Base-by-base conservation (phyloP, 192 early-diverging fungal species). In the Entophlyctis luteolus region DNA sequence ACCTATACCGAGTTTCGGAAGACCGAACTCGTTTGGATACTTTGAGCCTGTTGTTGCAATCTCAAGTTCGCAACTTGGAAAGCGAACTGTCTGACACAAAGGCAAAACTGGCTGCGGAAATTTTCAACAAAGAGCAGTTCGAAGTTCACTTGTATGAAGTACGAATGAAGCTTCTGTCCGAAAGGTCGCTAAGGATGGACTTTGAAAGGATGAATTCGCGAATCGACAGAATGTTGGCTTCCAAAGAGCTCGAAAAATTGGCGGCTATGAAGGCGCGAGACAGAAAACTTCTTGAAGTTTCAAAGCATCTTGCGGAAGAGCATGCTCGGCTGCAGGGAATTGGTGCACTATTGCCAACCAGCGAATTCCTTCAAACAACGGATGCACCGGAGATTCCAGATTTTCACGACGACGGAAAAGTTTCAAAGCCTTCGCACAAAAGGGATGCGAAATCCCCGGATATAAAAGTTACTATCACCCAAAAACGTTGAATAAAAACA, bases 131-230 rank as follows among this genome's bases (percentile, higher is more conserved):
- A n/a, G 81, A 83, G 62, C 62, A 60, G 20, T 62, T 83, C 22
- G 78, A 83, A 48, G 59, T 66, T 3, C 65, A 76, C 36, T 59
- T 77, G 3, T 63, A 80, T 47, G 76, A 78, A n/a, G 72, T 77
- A 46, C 66, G 78, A 10, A 58, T 49, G 28, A 25, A 50, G 2
- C 69, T 75, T 18, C 47, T 77, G 56, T 48, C 73, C 4, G 82
- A 84, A 68, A 71, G 76, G n/a, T 60, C 74, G 49, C 65, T 80
- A 18, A 48, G 81, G 29, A 50, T 76, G 23, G 78, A 83, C 53
- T 71, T 79, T 36, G 81, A 83, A 60, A 68, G 78, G 6, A 69
- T 79, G 71, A 72, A 77, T 47, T 29, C 55, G 14, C 38, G 72
- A 31, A 42, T 80, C 8, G 73, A 80, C 36, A 67, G 71, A 28